Evolutionary conservation across 306 rosid species (phyloP).

Genomic region (Glycine soja): DNA sequence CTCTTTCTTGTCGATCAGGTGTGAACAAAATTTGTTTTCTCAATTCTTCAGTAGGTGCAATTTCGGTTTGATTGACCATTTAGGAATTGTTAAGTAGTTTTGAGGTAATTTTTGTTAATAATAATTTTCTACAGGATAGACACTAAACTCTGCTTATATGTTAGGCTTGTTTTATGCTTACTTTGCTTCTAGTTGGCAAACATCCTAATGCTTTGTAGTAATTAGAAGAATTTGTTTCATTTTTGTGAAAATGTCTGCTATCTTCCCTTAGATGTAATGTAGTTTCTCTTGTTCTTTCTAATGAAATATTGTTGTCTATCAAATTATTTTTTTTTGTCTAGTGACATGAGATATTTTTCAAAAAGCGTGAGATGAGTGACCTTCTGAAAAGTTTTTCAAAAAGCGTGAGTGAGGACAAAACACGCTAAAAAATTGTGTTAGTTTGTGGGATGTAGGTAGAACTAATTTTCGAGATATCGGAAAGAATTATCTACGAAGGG

Average conservation of each 20-base stretch:
- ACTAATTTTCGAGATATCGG: too few relatives aligned
- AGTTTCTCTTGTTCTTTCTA: too few relatives aligned
- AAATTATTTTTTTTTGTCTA: background rate
- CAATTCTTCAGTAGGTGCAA: background rate
- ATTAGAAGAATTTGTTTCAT: too few relatives aligned
- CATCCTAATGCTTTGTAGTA: too few relatives aligned
- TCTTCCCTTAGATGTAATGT: background rate
- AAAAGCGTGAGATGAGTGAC: too few relatives aligned
- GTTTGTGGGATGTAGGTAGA: too few relatives aligned
- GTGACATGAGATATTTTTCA: background rate
- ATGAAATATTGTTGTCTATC: background rate
- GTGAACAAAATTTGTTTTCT: background rate
- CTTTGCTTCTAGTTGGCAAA: background rate
- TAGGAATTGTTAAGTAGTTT: too few relatives aligned
- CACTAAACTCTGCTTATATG: background rate
- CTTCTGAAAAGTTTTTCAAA: too few relatives aligned
- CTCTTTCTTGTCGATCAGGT: slow-evolving; percentile 56
- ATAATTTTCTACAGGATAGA: background rate
- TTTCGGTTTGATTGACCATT: too few relatives aligned
- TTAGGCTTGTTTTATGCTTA: slow-evolving; percentile 5
- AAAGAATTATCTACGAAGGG: too few relatives aligned
- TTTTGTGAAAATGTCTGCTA: background rate
- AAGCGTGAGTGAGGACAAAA: too few relatives aligned
- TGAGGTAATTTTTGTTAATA: background rate
- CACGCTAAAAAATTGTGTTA: too few relatives aligned